phyloP scores from a whole-genome alignment of 345 rosid genomes.

The Eucalyptus marginata region DNA sequence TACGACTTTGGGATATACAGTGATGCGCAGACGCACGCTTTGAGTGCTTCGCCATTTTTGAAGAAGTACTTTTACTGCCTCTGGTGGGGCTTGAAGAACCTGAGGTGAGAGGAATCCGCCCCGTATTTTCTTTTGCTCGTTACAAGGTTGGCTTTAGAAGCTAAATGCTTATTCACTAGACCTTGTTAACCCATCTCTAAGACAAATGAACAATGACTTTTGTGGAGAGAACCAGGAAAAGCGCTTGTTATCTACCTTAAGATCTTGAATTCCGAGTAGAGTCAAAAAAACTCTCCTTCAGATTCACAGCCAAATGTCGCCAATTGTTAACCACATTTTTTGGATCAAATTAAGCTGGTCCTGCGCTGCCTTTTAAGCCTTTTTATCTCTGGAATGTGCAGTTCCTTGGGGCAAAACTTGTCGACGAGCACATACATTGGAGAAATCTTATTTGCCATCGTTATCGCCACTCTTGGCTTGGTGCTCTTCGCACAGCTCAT shows the following conservation, averaged over 20 bases:
- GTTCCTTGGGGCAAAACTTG: constrained; percentile 47
- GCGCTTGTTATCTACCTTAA: background rate
- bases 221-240: background rate
- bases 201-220: background rate
- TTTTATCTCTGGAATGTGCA: constrained; percentile 6
- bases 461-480: constrained; percentile 40
- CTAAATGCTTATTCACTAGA: background rate
- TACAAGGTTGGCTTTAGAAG: background rate
- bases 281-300: background rate
- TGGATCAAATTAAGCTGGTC: background rate
- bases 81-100: constrained; percentile 42
- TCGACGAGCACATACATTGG: constrained; percentile 31
- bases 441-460: constrained; percentile 48
- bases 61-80: constrained; percentile 33
- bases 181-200: background rate
- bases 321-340: background rate
- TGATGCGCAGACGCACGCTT: constrained; percentile 4
- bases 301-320: background rate
- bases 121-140: background rate
- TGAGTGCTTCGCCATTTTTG: constrained; percentile 4
- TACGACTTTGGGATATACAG: constrained; percentile 18
- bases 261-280: background rate
- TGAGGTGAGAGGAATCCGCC: constrained; percentile 10
- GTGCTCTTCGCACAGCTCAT: constrained; percentile 59
- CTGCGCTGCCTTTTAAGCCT: background rate